Conservation (phyloP, 2,329 filamentous ascomycete genomes). For the Madurella mycetomatis region DNA sequence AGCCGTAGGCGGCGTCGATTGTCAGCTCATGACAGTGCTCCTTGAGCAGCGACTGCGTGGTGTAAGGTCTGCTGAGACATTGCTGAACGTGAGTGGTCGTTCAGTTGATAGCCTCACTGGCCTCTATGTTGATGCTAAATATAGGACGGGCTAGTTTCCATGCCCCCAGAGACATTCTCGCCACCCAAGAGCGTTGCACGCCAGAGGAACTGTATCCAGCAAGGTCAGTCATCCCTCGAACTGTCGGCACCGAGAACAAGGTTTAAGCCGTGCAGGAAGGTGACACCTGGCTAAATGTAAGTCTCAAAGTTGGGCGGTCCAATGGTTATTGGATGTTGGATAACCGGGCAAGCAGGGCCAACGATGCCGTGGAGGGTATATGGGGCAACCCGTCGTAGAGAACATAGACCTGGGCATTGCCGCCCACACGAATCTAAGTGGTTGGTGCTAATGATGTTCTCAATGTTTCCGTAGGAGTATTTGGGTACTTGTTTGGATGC, state of each 20-base stretch:
- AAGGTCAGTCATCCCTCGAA: slow-evolving; percentile 48
- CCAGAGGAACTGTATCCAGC: slow-evolving; percentile 50
- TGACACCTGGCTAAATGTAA: slow-evolving; percentile 54
- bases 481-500: slow-evolving; percentile 54
- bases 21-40: slow-evolving; percentile 48
- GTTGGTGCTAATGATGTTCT: slow-evolving; percentile 49
- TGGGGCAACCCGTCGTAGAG: slow-evolving; percentile 52
- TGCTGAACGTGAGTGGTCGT: slow-evolving; percentile 50
- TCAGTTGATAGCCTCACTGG: slow-evolving; percentile 49
- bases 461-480: slow-evolving; percentile 57
- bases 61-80: slow-evolving; percentile 52
- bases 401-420: slow-evolving; percentile 64
- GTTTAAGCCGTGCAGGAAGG: slow-evolving; percentile 61
- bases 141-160: slow-evolving; percentile 62
- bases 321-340: slow-evolving; percentile 55
- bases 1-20: slow-evolving; percentile 40
- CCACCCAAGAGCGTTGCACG: slow-evolving; percentile 51
- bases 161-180: slow-evolving; percentile 57
- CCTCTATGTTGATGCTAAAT: slow-evolving; percentile 47
- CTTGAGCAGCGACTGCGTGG: slow-evolving; percentile 43
- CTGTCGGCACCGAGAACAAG: slow-evolving; percentile 49
- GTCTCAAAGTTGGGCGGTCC: slow-evolving; percentile 61
- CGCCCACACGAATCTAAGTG: slow-evolving; percentile 60
- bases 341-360: slow-evolving; percentile 52
- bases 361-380: slow-evolving; percentile 50